A percentile compares a stretch with the other conserved stretches of the same genome.
These are phyloP conservation scores for Globisporangium spinosum DNA, from an alignment of 352 stramenopile species.

Conservation along the genomic window DNA sequence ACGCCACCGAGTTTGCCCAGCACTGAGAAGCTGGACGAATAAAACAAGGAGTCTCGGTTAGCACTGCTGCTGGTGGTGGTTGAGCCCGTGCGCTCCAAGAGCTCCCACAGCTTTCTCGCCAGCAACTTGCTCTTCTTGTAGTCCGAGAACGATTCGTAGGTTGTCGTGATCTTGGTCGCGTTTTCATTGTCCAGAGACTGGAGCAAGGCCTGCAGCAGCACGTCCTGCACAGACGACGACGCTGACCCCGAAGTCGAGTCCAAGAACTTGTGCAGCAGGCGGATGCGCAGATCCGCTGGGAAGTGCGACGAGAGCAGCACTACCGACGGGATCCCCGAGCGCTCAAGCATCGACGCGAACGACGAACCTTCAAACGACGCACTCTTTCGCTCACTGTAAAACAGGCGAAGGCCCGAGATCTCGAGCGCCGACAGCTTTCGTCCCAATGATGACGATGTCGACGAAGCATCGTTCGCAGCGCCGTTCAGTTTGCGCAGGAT, in stretches of 20 bases:
- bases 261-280: conserved; percentile 15
- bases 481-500: conserved; percentile 40
- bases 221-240: conserved; percentile 18
- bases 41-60: conserved; percentile 20
- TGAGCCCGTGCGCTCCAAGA: conserved; percentile 24
- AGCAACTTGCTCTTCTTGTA: conserved; percentile 41
- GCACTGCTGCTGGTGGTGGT: neutral
- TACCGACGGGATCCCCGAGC: conserved; percentile 12
- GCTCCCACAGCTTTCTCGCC: conserved; percentile 35
- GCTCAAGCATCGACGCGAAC: conserved; percentile 9
- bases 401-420: conserved; percentile 13
- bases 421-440: conserved; percentile 36
- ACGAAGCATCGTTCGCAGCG: conserved; percentile 8
- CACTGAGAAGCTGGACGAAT: conserved; percentile 31
- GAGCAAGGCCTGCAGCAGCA: conserved; percentile 36
- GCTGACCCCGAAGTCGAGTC: neutral
- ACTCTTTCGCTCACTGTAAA: neutral
- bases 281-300: conserved; percentile 12
- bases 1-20: conserved; percentile 29
- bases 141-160: conserved; percentile 25
- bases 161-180: conserved; percentile 7
- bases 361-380: neutral
- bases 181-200: conserved; percentile 22
- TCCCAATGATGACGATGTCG: conserved; percentile 11
- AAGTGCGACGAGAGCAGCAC: conserved; percentile 17